These are phyloP conservation scores for Fusarium anguioides DNA, from an alignment of 2,329 filamentous ascomycete species.

Conservation along the genomic window DNA sequence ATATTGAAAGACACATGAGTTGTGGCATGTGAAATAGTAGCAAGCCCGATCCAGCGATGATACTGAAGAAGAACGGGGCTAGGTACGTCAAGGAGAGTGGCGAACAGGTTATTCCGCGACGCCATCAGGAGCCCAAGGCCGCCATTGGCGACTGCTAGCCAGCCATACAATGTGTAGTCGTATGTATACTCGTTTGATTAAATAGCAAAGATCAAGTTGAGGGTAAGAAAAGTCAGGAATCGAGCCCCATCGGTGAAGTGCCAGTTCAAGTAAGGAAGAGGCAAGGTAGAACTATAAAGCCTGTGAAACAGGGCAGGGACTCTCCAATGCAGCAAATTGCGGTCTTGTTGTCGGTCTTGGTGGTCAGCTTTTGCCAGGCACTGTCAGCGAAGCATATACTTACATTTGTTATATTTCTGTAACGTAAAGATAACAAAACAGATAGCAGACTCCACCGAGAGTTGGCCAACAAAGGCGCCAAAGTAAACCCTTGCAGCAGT, in stretches of 20 bases:
- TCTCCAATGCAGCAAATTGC: not conserved
- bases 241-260: not conserved
- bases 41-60: not conserved
- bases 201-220: not conserved
- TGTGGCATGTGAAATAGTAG: not conserved
- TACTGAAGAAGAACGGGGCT: not conserved
- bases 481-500: not conserved
- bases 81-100: not conserved
- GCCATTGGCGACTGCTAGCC: not conserved
- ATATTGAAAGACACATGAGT: not conserved
- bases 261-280: not conserved
- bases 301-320: not conserved
- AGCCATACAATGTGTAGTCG: not conserved
- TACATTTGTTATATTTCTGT: not conserved
- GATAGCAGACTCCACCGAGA: not conserved
- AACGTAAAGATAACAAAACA: not conserved
- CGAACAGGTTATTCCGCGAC: not conserved
- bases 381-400: rapidly evolving
- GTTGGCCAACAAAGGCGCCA: not conserved
- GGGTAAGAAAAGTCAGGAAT: not conserved
- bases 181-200: not conserved
- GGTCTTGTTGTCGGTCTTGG: not conserved
- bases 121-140: not conserved
- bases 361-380: rapidly evolving
- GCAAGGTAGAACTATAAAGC: not conserved